Evolutionary conservation across 2,329 filamentous ascomycete genomes (phyloP).

Genomic region (Aspergillus nomiae): DNA sequence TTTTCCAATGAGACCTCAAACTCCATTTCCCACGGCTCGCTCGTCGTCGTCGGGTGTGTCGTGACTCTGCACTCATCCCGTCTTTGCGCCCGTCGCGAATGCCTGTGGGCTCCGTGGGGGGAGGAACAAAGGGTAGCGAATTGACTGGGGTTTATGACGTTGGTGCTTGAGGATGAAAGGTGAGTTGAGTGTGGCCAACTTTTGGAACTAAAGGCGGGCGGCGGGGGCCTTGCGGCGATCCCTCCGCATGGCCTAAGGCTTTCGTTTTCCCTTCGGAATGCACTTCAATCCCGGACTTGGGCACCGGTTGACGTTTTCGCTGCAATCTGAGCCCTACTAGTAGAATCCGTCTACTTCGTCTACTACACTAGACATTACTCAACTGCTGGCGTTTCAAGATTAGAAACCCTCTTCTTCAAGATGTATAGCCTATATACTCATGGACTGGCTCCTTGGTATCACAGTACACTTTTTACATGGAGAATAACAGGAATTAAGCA

Average conservation of each 20-base stretch:
- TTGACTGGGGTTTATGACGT: slow-evolving; percentile 1
- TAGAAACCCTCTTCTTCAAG: neutral
- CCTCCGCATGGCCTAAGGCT: neutral
- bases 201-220: neutral
- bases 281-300: neutral
- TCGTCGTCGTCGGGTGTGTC: slow-evolving; percentile 36
- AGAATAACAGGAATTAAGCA: neutral
- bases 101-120: slow-evolving; percentile 14
- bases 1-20: slow-evolving; percentile 73
- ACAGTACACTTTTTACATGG: slow-evolving; percentile 3
- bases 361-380: neutral
- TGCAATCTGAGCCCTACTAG: neutral
- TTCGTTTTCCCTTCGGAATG: neutral
- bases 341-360: neutral
- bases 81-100: slow-evolving; percentile 25
- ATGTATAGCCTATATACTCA: slow-evolving; percentile 1
- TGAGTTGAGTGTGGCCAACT: neutral
- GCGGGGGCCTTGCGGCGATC: neutral
- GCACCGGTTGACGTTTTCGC: neutral
- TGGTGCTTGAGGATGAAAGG: neutral
- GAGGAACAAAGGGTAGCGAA: slow-evolving; percentile 16
- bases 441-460: slow-evolving; percentile 2
- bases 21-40: slow-evolving; percentile 58
- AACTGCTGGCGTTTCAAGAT: neutral
- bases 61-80: slow-evolving; percentile 40